Evolutionary conservation across 1,284 basidiomycete genomes (phyloP).

Genomic region (Golubevia pallescens): DNA sequence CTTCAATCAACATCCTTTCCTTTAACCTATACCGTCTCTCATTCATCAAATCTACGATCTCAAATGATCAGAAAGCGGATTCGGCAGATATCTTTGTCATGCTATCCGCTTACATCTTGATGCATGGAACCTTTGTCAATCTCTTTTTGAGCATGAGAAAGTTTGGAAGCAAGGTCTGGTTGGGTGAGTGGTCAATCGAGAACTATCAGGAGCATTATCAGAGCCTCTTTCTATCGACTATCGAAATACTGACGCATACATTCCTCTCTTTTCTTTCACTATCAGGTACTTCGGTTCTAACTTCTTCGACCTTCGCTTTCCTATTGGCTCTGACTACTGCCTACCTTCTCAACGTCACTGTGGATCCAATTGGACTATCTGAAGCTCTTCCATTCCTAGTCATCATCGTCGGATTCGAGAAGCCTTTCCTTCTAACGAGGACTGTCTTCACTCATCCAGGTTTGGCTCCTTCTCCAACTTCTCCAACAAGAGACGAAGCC

Average conservation of each 20-base stretch:
- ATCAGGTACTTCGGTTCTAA: slow-evolving; percentile 78
- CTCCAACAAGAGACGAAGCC: slow-evolving; percentile 20
- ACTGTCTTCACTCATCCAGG: slow-evolving; percentile 89
- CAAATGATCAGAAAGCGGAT: slow-evolving; percentile 76
- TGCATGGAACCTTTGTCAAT: slow-evolving; percentile 93
- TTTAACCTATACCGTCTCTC: too few relatives aligned
- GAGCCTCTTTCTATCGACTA: background rate
- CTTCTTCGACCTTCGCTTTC: slow-evolving; percentile 85
- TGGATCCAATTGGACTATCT: slow-evolving; percentile 89
- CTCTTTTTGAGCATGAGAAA: slow-evolving; percentile 70
- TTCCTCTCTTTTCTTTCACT: background rate
- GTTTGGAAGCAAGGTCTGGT: slow-evolving; percentile 60
- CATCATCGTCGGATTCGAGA: slow-evolving; percentile 96
- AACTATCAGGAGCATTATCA: background rate
- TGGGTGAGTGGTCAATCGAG: slow-evolving; percentile 18
- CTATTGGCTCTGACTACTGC: slow-evolving; percentile 85
- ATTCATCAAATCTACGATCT: too few relatives aligned
- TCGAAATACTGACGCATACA: background rate
- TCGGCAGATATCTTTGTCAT: slow-evolving; percentile 94
- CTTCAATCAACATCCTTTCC: too few relatives aligned
- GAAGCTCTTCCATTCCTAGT: slow-evolving; percentile 97
- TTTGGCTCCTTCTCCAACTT: slow-evolving; percentile 66
- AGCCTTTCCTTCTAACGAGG: slow-evolving; percentile 87
- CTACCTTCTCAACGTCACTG: slow-evolving; percentile 79
- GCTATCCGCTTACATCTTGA: slow-evolving; percentile 90